Evolutionary conservation across 768 basidiomycete species (phyloP).

Genomic region (Naganishia friedmannii): DNA sequence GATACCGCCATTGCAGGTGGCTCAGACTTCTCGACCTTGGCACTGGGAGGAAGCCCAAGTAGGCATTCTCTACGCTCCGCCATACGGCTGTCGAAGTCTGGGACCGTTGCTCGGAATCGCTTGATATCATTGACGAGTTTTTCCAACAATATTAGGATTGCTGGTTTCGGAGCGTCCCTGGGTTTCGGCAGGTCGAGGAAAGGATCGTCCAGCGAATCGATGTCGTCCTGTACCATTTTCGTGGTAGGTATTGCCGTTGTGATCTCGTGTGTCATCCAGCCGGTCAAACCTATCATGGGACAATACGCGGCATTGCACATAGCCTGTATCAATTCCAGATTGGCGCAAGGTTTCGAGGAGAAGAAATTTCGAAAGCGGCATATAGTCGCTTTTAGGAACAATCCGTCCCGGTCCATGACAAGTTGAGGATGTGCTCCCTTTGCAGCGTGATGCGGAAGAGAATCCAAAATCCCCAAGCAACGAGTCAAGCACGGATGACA

Average conservation of each 20-base stretch:
- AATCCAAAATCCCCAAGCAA: neutral
- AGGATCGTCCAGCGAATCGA: neutral
- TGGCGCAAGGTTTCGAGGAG: neutral
- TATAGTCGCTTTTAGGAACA: neutral
- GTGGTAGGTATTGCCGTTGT: neutral
- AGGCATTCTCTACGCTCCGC: neutral
- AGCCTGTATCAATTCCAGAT: neutral
- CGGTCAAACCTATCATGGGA: neutral
- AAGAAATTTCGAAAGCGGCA: neutral
- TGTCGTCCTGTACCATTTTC: neutral
- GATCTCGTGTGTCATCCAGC: neutral
- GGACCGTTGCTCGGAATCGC: neutral
- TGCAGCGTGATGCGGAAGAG: neutral
- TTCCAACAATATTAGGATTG: neutral
- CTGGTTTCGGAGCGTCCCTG: neutral
- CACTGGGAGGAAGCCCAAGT: neutral
- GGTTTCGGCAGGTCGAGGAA: neutral
- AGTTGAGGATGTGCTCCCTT: neutral
- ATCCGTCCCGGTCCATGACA: neutral
- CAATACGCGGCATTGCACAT: neutral
- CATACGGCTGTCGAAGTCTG: neutral
- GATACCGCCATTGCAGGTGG: neutral
- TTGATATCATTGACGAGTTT: neutral
- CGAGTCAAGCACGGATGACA: neutral
- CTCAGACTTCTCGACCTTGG: neutral